Conservation (phyloP, 495 filamentous ascomycete genomes). For the Aeminium ludgeri region DNA sequence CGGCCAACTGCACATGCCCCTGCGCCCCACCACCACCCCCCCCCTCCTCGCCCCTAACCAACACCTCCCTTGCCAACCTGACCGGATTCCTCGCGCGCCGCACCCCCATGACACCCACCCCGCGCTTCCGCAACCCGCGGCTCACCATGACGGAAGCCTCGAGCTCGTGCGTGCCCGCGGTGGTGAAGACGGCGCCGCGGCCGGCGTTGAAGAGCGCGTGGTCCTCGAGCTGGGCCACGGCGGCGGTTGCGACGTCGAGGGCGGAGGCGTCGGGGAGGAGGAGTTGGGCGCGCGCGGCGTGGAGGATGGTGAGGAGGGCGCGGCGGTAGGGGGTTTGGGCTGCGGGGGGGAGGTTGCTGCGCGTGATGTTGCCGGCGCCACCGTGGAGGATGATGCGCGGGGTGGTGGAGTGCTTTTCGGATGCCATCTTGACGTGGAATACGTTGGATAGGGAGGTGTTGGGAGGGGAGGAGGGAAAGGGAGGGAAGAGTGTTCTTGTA, state of each 20-base stretch:
- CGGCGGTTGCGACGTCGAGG: constrained; percentile 56
- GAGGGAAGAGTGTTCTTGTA: no score
- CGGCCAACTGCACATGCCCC: constrained; percentile 53
- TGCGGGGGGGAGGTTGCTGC: constrained; percentile 43
- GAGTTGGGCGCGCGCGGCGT: constrained; percentile 30
- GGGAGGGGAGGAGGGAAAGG: no score
- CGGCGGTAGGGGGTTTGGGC: constrained; percentile 42
- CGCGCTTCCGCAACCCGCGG: constrained; percentile 52
- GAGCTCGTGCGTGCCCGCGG: constrained; percentile 66
- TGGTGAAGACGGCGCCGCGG: constrained; percentile 73
- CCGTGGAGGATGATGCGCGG: constrained; percentile 75
- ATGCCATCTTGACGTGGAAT: neutral
- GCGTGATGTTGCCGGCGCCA: constrained; percentile 67
- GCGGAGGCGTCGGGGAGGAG: constrained; percentile 29
- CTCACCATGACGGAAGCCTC: constrained; percentile 87
- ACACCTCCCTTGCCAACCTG: constrained; percentile 50
- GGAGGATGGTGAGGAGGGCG: constrained; percentile 46
- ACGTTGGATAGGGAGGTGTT: no score
- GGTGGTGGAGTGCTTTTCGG: constrained; percentile 22
- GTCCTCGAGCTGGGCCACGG: constrained; percentile 63
- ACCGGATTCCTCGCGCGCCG: constrained; percentile 64
- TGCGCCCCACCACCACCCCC: constrained; percentile 28
- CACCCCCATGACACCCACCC: constrained; percentile 57
- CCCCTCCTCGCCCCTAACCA: constrained; percentile 42
- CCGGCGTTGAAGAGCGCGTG: constrained; percentile 74